Evolutionary conservation across 2,329 filamentous ascomycete species (phyloP).

Genomic region (Phaeophleospora eucalypticola): DNA sequence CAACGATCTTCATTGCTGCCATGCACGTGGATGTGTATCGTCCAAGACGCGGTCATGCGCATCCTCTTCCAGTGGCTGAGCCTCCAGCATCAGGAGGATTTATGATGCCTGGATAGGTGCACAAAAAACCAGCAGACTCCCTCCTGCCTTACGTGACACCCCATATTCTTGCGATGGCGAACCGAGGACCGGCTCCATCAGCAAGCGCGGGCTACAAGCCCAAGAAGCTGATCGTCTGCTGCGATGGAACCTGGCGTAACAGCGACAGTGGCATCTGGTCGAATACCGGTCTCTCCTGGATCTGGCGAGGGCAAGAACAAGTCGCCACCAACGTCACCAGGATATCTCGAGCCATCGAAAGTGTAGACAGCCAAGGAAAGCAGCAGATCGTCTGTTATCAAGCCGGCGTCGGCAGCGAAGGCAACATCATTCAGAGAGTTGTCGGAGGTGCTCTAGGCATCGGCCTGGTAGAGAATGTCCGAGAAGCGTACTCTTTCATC

Average conservation of each 20-base stretch:
- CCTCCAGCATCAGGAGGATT: not conserved
- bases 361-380: constrained; percentile 29
- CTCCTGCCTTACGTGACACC: not conserved
- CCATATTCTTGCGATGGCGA: not conserved
- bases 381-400: constrained; percentile 37
- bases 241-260: constrained; percentile 28
- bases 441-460: constrained; percentile 31
- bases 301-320: constrained; percentile 16
- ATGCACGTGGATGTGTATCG: not conserved
- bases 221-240: constrained; percentile 25
- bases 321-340: constrained; percentile 34
- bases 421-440: constrained; percentile 30
- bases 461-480: constrained; percentile 46
- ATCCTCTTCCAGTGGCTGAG: not conserved
- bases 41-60: not conserved
- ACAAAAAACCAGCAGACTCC: not conserved
- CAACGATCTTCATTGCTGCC: not conserved
- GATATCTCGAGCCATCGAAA: constrained; percentile 31
- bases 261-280: constrained; percentile 24
- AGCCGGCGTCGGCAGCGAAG: constrained; percentile 33
- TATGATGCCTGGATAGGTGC: not conserved
- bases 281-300: constrained; percentile 14
- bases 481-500: constrained; percentile 60
- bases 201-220: not conserved
- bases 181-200: not conserved